A percentile compares a stretch with the other conserved stretches of the same genome.
Evolutionary conservation across 768 basidiomycete species (phyloP).

Genomic region (Cantharellus anzutake): DNA sequence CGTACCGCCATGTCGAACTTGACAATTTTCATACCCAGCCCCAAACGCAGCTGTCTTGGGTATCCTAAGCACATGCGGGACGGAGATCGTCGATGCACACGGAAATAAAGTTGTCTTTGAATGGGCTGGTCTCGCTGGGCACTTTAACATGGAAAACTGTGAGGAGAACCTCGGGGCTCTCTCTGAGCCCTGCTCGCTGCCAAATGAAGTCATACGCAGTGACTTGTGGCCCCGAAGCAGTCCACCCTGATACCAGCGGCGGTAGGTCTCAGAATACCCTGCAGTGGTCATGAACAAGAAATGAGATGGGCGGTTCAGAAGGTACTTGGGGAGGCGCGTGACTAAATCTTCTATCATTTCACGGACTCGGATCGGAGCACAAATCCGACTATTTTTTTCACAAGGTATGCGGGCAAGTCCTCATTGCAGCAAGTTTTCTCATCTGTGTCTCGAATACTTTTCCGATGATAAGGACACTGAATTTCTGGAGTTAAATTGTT

Average conservation of each 20-base stretch:
- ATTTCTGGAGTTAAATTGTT: constrained; percentile 64
- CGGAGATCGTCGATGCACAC: constrained; percentile 37
- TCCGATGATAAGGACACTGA: constrained; percentile 56
- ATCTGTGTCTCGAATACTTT: constrained; percentile 66
- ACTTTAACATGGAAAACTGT: constrained; percentile 57
- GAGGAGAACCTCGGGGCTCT: constrained; percentile 12
- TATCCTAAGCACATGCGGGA: constrained; percentile 25
- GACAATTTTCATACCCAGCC: constrained; percentile 4
- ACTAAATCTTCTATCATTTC: neutral
- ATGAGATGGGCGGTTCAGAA: constrained; percentile 51
- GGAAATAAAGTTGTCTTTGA: constrained; percentile 40
- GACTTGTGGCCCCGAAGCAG: no score
- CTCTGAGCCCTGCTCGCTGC: no score
- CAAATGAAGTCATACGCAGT: no score
- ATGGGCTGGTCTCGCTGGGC: constrained; percentile 55
- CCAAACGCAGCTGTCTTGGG: constrained; percentile 5
- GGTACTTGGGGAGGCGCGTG: constrained; percentile 28
- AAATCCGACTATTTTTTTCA: constrained; percentile 68
- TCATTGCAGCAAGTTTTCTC: neutral
- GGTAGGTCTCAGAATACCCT: constrained; percentile 35
- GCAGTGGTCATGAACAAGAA: constrained; percentile 50
- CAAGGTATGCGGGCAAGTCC: constrained; percentile 27
- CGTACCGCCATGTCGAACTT: neutral
- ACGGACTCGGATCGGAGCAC: constrained; percentile 10
- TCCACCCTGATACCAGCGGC: neutral